Percentiles rank a stretch among this genome's conserved stretches.
phyloP scores from a whole-genome alignment of 1,284 basidiomycete genomes.

The Volvariella surrecta region DNA sequence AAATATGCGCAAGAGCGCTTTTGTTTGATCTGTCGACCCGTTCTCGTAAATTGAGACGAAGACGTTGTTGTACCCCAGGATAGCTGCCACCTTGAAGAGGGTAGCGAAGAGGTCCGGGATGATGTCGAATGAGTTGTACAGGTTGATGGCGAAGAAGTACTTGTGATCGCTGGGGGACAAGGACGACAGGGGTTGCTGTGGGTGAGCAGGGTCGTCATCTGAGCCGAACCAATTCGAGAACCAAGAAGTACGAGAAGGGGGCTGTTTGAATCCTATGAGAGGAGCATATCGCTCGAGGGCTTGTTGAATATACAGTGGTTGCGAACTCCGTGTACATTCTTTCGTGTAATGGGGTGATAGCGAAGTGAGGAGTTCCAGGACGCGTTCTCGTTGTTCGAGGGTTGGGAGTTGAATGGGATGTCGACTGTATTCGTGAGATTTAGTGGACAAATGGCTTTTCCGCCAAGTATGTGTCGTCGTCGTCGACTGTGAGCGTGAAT shows the following conservation, averaged over 20 bases:
- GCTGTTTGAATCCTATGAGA: slow-evolving; percentile 61
- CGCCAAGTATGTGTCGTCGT: slow-evolving; percentile 38
- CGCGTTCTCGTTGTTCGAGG: slow-evolving; percentile 71
- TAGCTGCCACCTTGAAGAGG: slow-evolving; percentile 84
- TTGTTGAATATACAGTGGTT: slow-evolving; percentile 79
- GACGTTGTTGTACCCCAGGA: slow-evolving; percentile 93
- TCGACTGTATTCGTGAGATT: slow-evolving; percentile 41
- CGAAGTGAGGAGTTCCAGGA: slow-evolving; percentile 79
- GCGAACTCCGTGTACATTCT: slow-evolving; percentile 79
- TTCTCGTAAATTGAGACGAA: slow-evolving; percentile 98
- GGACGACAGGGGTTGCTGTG: slow-evolving; percentile 29
- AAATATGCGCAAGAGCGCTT: slow-evolving; percentile 87
- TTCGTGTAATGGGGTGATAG: slow-evolving; percentile 86
- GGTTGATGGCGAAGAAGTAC: slow-evolving; percentile 97
- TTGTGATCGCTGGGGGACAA: slow-evolving; percentile 73
- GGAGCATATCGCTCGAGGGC: slow-evolving; percentile 76
- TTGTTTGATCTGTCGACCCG: slow-evolving; percentile 93
- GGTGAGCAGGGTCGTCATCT: slow-evolving; percentile 19
- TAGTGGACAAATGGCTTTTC: slow-evolving; percentile 38
- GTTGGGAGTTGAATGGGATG: slow-evolving; percentile 64
- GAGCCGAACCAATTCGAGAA: slow-evolving; percentile 41
- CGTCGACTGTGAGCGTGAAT: background rate
- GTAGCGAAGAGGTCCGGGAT: slow-evolving; percentile 94
- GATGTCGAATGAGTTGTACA: slow-evolving; percentile 97
- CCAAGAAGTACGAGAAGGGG: slow-evolving; percentile 55